Conservation (phyloP, 2,329 filamentous ascomycete species). For the Colletotrichum sp. region DNA sequence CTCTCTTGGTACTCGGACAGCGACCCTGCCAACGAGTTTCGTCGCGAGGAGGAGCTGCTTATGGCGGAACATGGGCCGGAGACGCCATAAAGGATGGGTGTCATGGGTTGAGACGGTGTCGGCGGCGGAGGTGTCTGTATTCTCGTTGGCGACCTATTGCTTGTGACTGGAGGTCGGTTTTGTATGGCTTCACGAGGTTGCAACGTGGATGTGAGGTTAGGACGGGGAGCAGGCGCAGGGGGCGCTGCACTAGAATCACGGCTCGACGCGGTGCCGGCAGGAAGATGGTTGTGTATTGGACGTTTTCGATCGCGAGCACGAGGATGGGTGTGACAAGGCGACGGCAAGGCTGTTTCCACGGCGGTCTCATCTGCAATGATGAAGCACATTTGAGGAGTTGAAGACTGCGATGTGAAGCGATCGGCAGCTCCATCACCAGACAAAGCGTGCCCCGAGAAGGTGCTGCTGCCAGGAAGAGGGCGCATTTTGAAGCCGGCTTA, state of each 20-base stretch:
- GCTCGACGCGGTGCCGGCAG: not conserved
- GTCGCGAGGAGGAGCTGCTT: conserved; percentile 57
- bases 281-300: not conserved
- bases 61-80: conserved; percentile 45
- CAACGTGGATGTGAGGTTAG: conserved; percentile 26
- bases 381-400: conserved; percentile 54
- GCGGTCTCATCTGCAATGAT: conserved; percentile 56
- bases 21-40: conserved; percentile 55
- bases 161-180: not conserved
- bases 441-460: conserved; percentile 29
- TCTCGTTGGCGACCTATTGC: not conserved
- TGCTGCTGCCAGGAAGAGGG: conserved; percentile 50
- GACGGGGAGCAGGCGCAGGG: not conserved
- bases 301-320: conserved; percentile 38
- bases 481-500: conserved; percentile 39
- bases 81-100: conserved; percentile 47
- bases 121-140: conserved; percentile 10
- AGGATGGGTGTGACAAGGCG: conserved; percentile 25
- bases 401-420: conserved; percentile 22
- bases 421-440: conserved; percentile 5
- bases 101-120: conserved; percentile 47
- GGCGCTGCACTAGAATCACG: not conserved
- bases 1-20: conserved; percentile 43
- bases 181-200: not conserved
- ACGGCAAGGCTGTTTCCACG: conserved; percentile 43